Evolutionary conservation across 129 eudicot genomes (phyloP), one percentile per base, ranked within the genome.

Genomic region (Smallanthus sonchifolius): DNA sequence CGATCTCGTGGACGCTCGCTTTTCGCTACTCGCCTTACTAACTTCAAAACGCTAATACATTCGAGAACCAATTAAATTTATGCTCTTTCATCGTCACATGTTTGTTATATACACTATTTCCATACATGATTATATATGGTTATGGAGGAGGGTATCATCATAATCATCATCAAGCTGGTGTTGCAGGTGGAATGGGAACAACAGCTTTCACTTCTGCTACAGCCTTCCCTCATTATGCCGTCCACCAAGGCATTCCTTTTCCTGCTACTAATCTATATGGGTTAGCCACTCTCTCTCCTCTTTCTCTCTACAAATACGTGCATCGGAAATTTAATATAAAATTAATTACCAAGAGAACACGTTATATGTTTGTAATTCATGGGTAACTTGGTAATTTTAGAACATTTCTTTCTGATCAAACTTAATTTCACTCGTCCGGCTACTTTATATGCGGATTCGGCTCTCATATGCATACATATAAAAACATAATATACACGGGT

Each of bases 191-290:
- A 36, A 77, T 75, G 59, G 85, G 79, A 60, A 74, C 91, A 67
- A 83, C 89, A 55, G 85, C 94, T 77, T 88, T 84, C 81, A 75
- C 92, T 72, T 81, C 92, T 49, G 89, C 97, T 70, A 69, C 97
- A 77, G 84, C 91, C 76, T 89, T 86, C 83, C 95, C 96, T 81
- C 98, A 92, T 86, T 92, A 89, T 84, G 87, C 95, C 74, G 86
- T 92, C 87, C 98, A 89, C 80, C 96, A 89, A 90, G 98, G 98
- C 70, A 92, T 92, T 56, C 98, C 98, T 90, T 90, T 83, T 74
- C 54, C 84, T 51, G 71, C 84, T 51, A 70, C 84, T 10, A 90
- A 90, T 82, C 79, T 92, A 43, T 92, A 89, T 82, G 97, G 97
- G 97, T 72, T 68, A n/a, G n/a, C n/a, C n/a, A 42, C 49, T 47